Evolutionary conservation across 257 asterid genomes (phyloP).

Genomic region (Gardenia jasminoides): DNA sequence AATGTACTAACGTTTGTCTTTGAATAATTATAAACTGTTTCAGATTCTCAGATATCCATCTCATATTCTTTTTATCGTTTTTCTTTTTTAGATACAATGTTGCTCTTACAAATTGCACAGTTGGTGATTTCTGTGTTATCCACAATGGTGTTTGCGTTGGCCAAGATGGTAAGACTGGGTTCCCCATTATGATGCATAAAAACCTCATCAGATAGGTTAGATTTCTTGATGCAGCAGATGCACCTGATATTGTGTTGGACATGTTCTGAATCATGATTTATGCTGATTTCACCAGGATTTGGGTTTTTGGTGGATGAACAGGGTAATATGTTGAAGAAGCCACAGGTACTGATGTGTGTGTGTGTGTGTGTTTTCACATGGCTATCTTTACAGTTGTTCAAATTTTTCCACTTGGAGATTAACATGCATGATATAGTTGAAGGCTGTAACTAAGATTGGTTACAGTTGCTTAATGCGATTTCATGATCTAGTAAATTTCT

Average conservation of each 20-base stretch:
- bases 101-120: conserved; percentile 66
- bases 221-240: background rate
- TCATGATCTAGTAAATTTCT: background rate
- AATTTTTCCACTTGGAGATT: background rate
- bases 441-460: background rate
- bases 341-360: conserved; percentile 68
- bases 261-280: background rate
- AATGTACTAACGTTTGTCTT: background rate
- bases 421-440: background rate
- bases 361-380: too few relatives aligned
- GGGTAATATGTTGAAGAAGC: conserved; percentile 82
- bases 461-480: background rate
- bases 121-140: conserved; percentile 71
- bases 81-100: conserved; percentile 54
- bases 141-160: conserved; percentile 91
- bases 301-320: conserved; percentile 73
- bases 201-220: background rate
- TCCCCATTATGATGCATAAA: background rate
- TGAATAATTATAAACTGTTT: background rate
- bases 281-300: conserved; percentile 53
- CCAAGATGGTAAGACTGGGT: conserved; percentile 73
- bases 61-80: background rate
- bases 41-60: background rate
- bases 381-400: background rate
- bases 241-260: background rate